These are phyloP conservation scores for Sclerotinia minor DNA, from an alignment of 2,329 filamentous ascomycete species.

Conservation along the genomic window DNA sequence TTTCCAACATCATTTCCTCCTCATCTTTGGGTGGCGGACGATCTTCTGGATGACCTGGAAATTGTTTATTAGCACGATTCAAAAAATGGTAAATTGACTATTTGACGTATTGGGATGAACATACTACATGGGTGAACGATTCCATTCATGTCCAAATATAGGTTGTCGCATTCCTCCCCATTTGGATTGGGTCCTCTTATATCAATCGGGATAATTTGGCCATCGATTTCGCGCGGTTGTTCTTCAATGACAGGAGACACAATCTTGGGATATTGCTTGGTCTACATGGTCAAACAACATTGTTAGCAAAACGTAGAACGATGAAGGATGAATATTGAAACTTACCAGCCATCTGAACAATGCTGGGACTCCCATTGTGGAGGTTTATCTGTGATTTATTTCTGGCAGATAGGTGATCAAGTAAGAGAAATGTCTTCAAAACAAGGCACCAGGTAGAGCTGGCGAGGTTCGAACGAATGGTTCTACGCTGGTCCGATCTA, in stretches of 20 bases:
- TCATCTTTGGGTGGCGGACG: conserved; percentile 87
- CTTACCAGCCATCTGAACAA: conserved; percentile 78
- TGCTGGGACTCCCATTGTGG: conserved; percentile 41
- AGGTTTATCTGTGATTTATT: not conserved
- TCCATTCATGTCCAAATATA: conserved; percentile 99
- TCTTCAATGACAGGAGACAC: conserved; percentile 90
- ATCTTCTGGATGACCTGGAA: conserved; percentile 75
- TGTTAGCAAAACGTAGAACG: conserved; percentile 8
- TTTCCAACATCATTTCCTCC: conserved; percentile 98
- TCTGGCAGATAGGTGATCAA: not conserved
- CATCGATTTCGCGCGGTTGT: conserved; percentile 77
- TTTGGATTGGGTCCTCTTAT: conserved; percentile 86
- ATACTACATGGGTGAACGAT: conserved; percentile 91
- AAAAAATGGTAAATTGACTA: not conserved
- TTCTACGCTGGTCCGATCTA: conserved; percentile 6
- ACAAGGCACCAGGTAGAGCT: conserved; percentile 5
- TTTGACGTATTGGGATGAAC: conserved; percentile 2
- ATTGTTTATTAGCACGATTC: not conserved
- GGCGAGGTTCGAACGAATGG: conserved; percentile 1
- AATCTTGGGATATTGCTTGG: conserved; percentile 97
- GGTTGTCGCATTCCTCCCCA: conserved; percentile 95
- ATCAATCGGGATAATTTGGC: conserved; percentile 80
- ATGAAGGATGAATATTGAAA: not conserved
- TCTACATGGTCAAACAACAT: conserved; percentile 41
- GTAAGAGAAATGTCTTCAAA: conserved; percentile 5